These are phyloP conservation scores for Helianthus tuberosus DNA, from an alignment of 129 eudicot genomes.

Conservation along the genomic window DNA sequence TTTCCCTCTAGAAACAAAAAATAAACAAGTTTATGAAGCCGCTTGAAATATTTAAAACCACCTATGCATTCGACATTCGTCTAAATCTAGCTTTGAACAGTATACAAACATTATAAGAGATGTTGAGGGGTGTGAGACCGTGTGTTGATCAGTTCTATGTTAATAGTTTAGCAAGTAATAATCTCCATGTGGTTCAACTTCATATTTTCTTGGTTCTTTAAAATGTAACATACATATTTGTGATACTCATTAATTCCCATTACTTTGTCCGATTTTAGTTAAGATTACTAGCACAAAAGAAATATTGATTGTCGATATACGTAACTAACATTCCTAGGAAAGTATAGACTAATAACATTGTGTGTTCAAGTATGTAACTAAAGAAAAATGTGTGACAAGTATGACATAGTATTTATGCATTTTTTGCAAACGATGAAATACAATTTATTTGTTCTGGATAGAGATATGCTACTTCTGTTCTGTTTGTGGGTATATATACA, in stretches of 20 bases:
- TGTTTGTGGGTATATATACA: too few species aligned
- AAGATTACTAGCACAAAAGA: neutral
- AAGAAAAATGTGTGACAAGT: too few species aligned
- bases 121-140: too few species aligned
- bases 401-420: too few species aligned
- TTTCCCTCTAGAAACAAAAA: neutral
- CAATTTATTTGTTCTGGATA: too few species aligned
- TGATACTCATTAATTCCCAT: neutral
- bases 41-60: too few species aligned
- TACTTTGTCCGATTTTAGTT: neutral
- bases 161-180: too few species aligned
- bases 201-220: neutral
- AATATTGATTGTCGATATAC: neutral
- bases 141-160: too few species aligned
- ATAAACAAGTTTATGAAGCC: neutral
- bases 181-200: neutral
- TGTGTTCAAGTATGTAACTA: neutral
- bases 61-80: neutral
- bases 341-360: neutral
- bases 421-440: too few species aligned
- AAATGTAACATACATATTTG: neutral
- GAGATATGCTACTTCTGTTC: too few species aligned
- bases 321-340: neutral
- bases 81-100: neutral
- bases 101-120: neutral